Evolutionary conservation across 2,329 filamentous ascomycete genomes (phyloP).

Genomic region (Cercospora zeina): DNA sequence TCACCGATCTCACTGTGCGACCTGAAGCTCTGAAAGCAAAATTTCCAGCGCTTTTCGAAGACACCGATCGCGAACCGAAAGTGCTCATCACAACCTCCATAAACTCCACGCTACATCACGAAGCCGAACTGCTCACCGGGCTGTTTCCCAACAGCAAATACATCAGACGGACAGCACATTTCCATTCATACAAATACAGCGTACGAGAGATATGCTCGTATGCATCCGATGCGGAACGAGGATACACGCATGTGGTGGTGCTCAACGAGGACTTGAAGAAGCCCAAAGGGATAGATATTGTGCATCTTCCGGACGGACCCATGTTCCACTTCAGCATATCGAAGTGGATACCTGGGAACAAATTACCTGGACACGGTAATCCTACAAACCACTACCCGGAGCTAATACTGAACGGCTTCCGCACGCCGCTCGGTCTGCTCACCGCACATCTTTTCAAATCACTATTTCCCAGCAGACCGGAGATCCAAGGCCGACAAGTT

Average conservation of each 20-base stretch:
- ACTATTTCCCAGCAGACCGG: slow-evolving; percentile 76
- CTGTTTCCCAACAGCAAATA: slow-evolving; percentile 81
- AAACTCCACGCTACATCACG: slow-evolving; percentile 81
- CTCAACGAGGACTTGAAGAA: slow-evolving; percentile 87
- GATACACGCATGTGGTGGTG: slow-evolving; percentile 81
- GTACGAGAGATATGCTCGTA: slow-evolving; percentile 87
- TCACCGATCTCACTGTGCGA: slow-evolving; percentile 61
- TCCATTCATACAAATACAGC: slow-evolving; percentile 85
- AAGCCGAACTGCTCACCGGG: slow-evolving; percentile 74
- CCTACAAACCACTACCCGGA: slow-evolving; percentile 89
- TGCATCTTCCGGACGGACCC: slow-evolving; percentile 80
- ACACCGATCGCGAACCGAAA: slow-evolving; percentile 63
- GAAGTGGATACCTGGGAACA: slow-evolving; percentile 87
- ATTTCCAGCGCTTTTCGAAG: slow-evolving; percentile 62
- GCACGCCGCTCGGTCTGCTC: slow-evolving; percentile 84
- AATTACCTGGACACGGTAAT: slow-evolving; percentile 85
- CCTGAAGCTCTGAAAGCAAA: slow-evolving; percentile 62
- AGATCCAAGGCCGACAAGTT: slow-evolving; percentile 83
- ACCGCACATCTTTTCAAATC: slow-evolving; percentile 81
- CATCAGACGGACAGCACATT: slow-evolving; percentile 80
- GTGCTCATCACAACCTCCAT: slow-evolving; percentile 89
- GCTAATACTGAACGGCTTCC: slow-evolving; percentile 89
- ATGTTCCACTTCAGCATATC: slow-evolving; percentile 91
- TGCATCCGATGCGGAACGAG: slow-evolving; percentile 65
- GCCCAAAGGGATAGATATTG: slow-evolving; percentile 76